Base-by-base conservation (phyloP, 1,284 basidiomycete genomes). In the Fomitopsis pinicola region DNA sequence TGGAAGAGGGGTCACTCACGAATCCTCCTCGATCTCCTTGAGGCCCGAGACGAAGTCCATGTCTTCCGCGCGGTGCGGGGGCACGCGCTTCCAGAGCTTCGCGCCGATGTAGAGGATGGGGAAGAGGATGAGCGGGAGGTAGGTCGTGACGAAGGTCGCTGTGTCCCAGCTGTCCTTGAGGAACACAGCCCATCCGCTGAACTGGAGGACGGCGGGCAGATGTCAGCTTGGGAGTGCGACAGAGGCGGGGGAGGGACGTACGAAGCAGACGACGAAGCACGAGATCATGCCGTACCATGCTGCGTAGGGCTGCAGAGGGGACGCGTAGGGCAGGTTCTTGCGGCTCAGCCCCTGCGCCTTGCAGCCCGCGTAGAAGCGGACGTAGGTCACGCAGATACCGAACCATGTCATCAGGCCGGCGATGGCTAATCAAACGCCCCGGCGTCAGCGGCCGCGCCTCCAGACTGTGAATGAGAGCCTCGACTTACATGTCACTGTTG, bases 321-420 rank as follows among this genome's bases (percentile, higher is more conserved):
- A 86, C 9, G 73, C 73, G 72, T 84, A 95, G 0, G 94, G 94
- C 15, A 96, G 80, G 5, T 76, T 79, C 7, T 63, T 76, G 52
- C 94, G 81, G 63, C 88, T 80, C 63, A 86, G 82, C 30, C 91
- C 90, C 71, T 96, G 94, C 2, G 75, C 85, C 71, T 88, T 87
- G 74, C 90, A 72, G 55, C 92, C 95, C 14, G 77, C 73, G 73
- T 93, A 81, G 79, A 96, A 96, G 57, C 91, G 86, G 62, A 94
- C 73, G 74, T 94, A 94, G 22, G 89, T 91, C 60, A 94, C 66
- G 57, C 79, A 80, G 70, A 95, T 95, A 65, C 88, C 91, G 69
- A 91, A 88, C 94, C 94, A 96, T 1, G 91, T 91, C 80, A 93
- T 82, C 62, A 90, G 72, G 52, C 88, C 88, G 17, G 82, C 82